Evolutionary conservation across 1,284 basidiomycete species (phyloP), one percentile per base, ranked within the genome.

Genomic region (Sporisorium sorghi): DNA sequence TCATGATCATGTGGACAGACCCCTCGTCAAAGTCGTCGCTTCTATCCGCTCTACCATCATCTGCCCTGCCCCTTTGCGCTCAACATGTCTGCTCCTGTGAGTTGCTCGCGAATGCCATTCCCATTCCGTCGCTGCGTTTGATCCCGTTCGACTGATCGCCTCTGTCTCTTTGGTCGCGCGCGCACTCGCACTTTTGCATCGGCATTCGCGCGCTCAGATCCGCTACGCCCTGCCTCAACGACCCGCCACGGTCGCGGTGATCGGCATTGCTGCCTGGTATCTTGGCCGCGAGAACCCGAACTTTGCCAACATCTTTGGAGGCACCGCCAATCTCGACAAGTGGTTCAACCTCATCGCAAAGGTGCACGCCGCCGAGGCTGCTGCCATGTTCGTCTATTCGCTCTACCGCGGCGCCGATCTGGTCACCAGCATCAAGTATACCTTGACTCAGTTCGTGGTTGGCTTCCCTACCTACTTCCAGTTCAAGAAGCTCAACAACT

Each of bases 391-490:
- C 26, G 26, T 50, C 26, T 74, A 65, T 39, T 40, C 66, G 26
- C 62, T 63, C 42, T 74, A 65, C 66, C 61, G 57, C 14, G 71
- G 71, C 46, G 66, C 71, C 26, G 60, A 63, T 52, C 47, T 69
- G 44, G 19, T 62, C 32, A 70, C 63, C 26, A 39, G 40, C n/a
- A 33, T 59, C 50, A 60, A 76, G 51, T 79, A 76, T 68, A 54
- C 58, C 17, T 9, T 63, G 30, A 68, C 64, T 2, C 68, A 71
- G 44, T 46, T 79, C 11, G 19, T 75, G 15, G 48, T 77, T 11
- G 76, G 77, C 19, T 79, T 79, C 64, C 71, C 77, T 0, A 58
- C 55, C n/a, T 79, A 61, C 50, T 66, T 76, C 61, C 57, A 42
- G 28, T 79, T 79, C 64, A 65, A 66, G 43, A 69, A 72, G 51